Conservation (phyloP, 2,329 filamentous ascomycete genomes). For the Fusarium zealandicum region DNA sequence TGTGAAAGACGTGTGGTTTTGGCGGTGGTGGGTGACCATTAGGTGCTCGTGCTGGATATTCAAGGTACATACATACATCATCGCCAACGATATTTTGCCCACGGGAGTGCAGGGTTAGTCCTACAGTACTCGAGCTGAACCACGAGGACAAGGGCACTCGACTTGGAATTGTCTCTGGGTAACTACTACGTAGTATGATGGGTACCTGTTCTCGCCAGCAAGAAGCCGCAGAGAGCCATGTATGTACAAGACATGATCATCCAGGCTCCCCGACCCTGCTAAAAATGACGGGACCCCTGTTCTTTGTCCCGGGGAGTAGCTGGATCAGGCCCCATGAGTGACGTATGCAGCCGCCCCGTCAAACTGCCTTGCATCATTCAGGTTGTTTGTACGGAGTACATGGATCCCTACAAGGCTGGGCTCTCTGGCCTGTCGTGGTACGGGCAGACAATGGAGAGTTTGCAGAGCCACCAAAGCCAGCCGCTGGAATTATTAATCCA, state of each 20-base stretch:
- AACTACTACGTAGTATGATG: no score
- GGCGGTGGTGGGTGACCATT: slow-evolving; percentile 5
- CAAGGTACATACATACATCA: not conserved
- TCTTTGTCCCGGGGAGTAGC: slow-evolving; percentile 23
- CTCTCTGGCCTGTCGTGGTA: no score
- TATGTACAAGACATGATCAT: not conserved
- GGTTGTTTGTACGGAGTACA: not conserved
- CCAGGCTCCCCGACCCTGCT: not conserved
- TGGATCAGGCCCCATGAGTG: slow-evolving; percentile 25
- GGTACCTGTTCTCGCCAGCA: no score
- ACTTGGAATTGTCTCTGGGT: not conserved
- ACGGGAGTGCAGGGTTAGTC: no score
- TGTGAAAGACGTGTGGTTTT: slow-evolving; percentile 19
- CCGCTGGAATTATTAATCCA: not conserved
- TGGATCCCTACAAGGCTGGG: slow-evolving; percentile 22
- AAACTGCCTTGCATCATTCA: slow-evolving; percentile 36
- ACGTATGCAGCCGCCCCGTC: slow-evolving; percentile 28
- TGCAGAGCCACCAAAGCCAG: slow-evolving; percentile 6
- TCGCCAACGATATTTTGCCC: not conserved
- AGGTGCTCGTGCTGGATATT: slow-evolving; percentile 9
- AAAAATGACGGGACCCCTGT: slow-evolving; percentile 1
- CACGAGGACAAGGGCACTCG: not conserved
- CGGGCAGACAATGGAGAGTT: no score
- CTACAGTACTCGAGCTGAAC: no score
- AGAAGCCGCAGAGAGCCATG: not conserved